Evolutionary conservation across 495 filamentous ascomycete species (phyloP), one percentile per base, ranked within the genome.

Genomic region (Coniosporium apollinis): DNA sequence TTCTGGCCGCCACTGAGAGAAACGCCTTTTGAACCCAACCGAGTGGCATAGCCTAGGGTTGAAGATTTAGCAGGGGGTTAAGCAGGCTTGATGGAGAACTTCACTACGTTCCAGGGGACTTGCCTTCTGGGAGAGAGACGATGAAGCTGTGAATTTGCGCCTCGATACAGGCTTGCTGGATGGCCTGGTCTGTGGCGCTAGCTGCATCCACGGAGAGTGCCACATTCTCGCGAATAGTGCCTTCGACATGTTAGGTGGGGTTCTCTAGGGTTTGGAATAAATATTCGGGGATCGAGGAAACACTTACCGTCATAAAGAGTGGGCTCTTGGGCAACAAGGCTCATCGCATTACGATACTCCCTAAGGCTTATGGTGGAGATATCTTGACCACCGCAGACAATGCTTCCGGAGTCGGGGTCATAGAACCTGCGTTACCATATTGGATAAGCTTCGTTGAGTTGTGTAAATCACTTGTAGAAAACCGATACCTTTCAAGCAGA

Each of bases 101-200:
- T n/a, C n/a, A n/a, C n/a, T n/a, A n/a, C n/a, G n/a, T n/a, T n/a
- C n/a, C n/a, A n/a, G n/a, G n/a, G n/a, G n/a, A 16, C 8, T 30
- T n/a, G 16, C 34, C 37, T 28, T 52, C 45, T 13, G 49, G 49
- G 8, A 75, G 57, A 31, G 74, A 76, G 51, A 75, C 66, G 53
- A 93, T 85, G 55, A 89, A 91, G 46, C 87, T 81, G 52, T 85
- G 82, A 45, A 93, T 93, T 46, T 91, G 91, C 28, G 84, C 84
- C 48, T 86, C 77, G 39, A 74, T 76, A 62, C 82, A 89, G 10
- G 79, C 82, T 43, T 76, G 66, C 33, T 76, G 62, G 20, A 93
- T 65, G 4, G 65, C 64, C 25, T 74, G 75, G 28, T 91, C 81
- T 0, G 69, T 51, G 13, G 79, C 66, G 30, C 76, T 65, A 6